Evolutionary conservation across 371 early-diverging fungal species (phyloP).

Genomic region (Fennellomyces sp.): DNA sequence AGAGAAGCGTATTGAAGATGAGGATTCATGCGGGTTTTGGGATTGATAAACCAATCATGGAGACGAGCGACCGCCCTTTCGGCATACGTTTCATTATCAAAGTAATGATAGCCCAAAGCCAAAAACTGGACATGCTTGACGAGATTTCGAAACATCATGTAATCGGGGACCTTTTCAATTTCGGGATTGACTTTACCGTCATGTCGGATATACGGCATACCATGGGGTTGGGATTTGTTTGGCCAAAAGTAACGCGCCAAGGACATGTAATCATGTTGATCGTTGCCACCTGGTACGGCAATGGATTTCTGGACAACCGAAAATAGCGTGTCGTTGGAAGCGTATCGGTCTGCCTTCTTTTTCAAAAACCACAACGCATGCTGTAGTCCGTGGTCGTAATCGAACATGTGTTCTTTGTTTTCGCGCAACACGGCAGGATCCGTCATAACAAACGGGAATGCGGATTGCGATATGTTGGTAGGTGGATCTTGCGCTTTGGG

Average conservation of each 20-base stretch:
- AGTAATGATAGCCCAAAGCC: slow-evolving; percentile 57
- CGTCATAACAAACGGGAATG: slow-evolving; percentile 5
- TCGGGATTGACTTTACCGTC: slow-evolving; percentile 59
- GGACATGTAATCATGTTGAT: slow-evolving; percentile 59
- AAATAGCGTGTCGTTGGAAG: slow-evolving; percentile 34
- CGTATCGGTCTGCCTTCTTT: slow-evolving; percentile 20
- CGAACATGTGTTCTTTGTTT: slow-evolving; percentile 23
- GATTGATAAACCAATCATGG: slow-evolving; percentile 54
- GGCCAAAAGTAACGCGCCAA: slow-evolving; percentile 61
- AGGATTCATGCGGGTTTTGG: slow-evolving; percentile 58
- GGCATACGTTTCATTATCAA: slow-evolving; percentile 49
- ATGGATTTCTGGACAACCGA: slow-evolving; percentile 53
- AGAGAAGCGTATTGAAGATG: slow-evolving; percentile 51
- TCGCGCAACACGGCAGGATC: slow-evolving; percentile 6
- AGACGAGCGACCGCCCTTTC: slow-evolving; percentile 38
- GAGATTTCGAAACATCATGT: slow-evolving; percentile 35
- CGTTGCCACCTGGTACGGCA: slow-evolving; percentile 37
- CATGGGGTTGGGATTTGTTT: slow-evolving; percentile 28
- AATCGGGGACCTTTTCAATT: slow-evolving; percentile 44
- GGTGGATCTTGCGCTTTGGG: slow-evolving; percentile 21
- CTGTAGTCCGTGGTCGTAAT: slow-evolving; percentile 25
- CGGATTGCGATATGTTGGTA: slow-evolving; percentile 6
- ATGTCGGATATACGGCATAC: slow-evolving; percentile 50
- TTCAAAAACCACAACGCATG: slow-evolving; percentile 31
- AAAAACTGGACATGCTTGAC: slow-evolving; percentile 46